Evolutionary conservation across 345 rosid genomes (phyloP).

Genomic region (Arabidopsis thaliana): TAIR10.1 NC_003074.8:13359001-13359500

Average conservation of each 20-base stretch:
- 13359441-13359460: constrained; percentile 91
- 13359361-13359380: constrained; percentile 28
- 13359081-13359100: constrained; percentile 52
- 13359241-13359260: constrained; percentile 78
- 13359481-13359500: constrained; percentile 54
- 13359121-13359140: constrained; percentile 28
- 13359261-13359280: constrained; percentile 87
- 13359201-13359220: constrained; percentile 11
- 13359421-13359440: constrained; percentile 44
- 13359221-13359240: constrained; percentile 62
- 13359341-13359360: constrained; percentile 19
- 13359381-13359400: not conserved
- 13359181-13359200: constrained; percentile 18
- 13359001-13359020: constrained; percentile 89
- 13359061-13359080: constrained; percentile 77
- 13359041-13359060: constrained; percentile 75
- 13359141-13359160: constrained; percentile 4
- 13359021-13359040: constrained; percentile 83
- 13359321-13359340: constrained; percentile 43
- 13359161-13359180: not conserved
- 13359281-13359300: constrained; percentile 84
- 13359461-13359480: constrained; percentile 57
- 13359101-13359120: constrained; percentile 35
- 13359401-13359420: constrained; percentile 8
- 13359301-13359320: constrained; percentile 68